Percentiles rank a stretch among this genome's conserved stretches.
Evolutionary conservation across 768 basidiomycete species (phyloP).

Genomic region (Podaxis carcinomalis): DNA sequence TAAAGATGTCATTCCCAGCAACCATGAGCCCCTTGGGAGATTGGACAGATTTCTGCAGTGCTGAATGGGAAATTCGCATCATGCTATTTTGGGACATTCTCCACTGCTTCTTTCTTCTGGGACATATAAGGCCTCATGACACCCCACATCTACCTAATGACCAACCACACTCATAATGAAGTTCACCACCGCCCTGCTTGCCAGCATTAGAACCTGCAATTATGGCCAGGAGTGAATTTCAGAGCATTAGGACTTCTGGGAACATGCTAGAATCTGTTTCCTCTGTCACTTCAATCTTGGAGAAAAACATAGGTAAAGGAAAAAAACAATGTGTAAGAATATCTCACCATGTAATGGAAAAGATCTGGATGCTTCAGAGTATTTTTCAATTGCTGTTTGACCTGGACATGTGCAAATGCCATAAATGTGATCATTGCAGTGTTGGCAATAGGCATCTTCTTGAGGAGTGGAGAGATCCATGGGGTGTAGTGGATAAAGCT

Average conservation of each 20-base stretch:
- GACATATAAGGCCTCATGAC: not conserved
- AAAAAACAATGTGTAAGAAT: not conserved
- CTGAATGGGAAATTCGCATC: not conserved
- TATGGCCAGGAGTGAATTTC: slow-evolving; percentile 23
- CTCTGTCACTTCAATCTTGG: slow-evolving; percentile 16
- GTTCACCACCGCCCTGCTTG: not conserved
- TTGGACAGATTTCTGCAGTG: not conserved
- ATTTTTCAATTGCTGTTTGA: slow-evolving; percentile 14
- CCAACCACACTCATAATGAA: not conserved
- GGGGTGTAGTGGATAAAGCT: slow-evolving; percentile 14
- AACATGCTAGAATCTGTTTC: slow-evolving; percentile 3
- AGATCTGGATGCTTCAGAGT: slow-evolving; percentile 20
- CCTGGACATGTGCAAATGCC: slow-evolving; percentile 10
- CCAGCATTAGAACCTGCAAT: slow-evolving; percentile 29
- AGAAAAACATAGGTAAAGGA: not conserved
- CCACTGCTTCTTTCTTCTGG: not conserved
- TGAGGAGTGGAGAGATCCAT: slow-evolving; percentile 1
- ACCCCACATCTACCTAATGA: not conserved
- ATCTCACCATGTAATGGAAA: slow-evolving; percentile 24
- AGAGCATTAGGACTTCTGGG: slow-evolving; percentile 13
- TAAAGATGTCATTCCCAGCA: not conserved
- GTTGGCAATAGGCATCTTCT: not conserved
- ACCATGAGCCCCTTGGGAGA: not conserved
- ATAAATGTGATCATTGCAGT: slow-evolving; percentile 1
- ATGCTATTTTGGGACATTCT: not conserved